Evolutionary conservation across 2,329 filamentous ascomycete species (phyloP).

Genomic region (Dothistroma septosporum): DNA sequence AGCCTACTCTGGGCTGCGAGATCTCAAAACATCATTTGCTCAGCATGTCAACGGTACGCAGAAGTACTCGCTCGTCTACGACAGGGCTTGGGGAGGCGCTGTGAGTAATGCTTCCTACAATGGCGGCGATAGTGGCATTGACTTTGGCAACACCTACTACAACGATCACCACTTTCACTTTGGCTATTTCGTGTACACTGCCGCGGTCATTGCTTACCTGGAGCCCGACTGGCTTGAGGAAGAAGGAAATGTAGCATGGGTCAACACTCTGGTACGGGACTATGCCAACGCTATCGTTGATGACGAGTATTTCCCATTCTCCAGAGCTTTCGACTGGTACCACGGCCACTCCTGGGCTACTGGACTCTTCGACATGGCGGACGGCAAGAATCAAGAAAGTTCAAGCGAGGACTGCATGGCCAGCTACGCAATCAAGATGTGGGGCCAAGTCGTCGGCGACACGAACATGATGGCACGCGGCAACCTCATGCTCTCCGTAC

Average conservation of each 20-base stretch:
- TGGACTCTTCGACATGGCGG: constrained; percentile 63
- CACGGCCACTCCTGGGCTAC: constrained; percentile 93
- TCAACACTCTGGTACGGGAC: constrained; percentile 81
- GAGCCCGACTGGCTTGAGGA: constrained; percentile 66
- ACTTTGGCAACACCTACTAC: constrained; percentile 89
- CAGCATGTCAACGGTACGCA: constrained; percentile 45
- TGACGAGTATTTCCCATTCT: constrained; percentile 76
- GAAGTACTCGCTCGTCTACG: constrained; percentile 52
- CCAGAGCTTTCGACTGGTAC: constrained; percentile 86
- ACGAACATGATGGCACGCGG: constrained; percentile 71
- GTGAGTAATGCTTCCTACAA: constrained; percentile 75
- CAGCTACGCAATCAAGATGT: constrained; percentile 86
- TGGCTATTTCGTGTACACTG: constrained; percentile 84
- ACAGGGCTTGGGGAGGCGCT: constrained; percentile 68
- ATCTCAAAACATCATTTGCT: constrained; percentile 46
- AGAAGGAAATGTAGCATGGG: constrained; percentile 66
- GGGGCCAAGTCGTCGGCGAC: constrained; percentile 77
- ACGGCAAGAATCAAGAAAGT: constrained; percentile 83
- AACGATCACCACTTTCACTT: constrained; percentile 64
- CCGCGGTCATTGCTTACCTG: constrained; percentile 74
- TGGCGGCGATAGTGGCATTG: constrained; percentile 66
- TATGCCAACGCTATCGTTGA: constrained; percentile 67
- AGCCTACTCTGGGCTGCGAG: constrained; percentile 48
- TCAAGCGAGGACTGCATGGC: constrained; percentile 88
- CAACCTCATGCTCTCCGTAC: constrained; percentile 78